Evolutionary conservation across 1,284 basidiomycete genomes (phyloP).

Genomic region (Takashimella koratensis): DNA sequence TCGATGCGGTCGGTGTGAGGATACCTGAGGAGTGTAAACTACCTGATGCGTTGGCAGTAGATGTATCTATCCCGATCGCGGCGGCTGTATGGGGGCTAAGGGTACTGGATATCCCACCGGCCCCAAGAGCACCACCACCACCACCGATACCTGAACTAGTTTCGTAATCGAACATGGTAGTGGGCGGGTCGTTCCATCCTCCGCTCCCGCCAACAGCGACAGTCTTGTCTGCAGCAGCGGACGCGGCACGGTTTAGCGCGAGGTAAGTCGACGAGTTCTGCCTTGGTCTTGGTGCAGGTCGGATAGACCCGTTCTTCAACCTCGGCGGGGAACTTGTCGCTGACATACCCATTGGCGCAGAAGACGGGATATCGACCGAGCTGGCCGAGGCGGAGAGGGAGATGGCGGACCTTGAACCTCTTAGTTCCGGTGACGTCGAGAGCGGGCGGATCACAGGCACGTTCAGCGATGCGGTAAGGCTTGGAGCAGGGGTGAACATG

Average conservation of each 20-base stretch:
- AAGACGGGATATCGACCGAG: background rate
- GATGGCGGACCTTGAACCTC: background rate
- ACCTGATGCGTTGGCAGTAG: background rate
- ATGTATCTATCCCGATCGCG: background rate
- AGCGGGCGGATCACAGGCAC: background rate
- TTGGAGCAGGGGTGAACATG: background rate
- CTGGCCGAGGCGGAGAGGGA: background rate
- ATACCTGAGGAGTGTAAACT: slow-evolving; percentile 7
- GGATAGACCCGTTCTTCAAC: slow-evolving; percentile 4
- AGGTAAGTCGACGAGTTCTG: slow-evolving; percentile 12
- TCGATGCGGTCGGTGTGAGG: slow-evolving; percentile 27
- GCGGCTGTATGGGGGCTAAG: background rate
- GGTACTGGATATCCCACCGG: too few relatives aligned
- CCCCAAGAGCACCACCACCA: too few relatives aligned
- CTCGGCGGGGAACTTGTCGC: background rate
- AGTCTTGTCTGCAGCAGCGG: background rate
- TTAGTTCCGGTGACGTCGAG: background rate
- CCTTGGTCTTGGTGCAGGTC: slow-evolving; percentile 8
- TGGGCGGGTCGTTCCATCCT: slow-evolving; percentile 49
- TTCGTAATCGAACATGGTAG: slow-evolving; percentile 22
- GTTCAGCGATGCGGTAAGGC: background rate
- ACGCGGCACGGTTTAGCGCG: background rate
- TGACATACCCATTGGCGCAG: background rate
- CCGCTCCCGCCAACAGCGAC: slow-evolving; percentile 1
- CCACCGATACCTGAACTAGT: too few relatives aligned